These are phyloP conservation scores for Solanum microdontum DNA, from an alignment of 257 asterid genomes.

Conservation along the genomic window DNA sequence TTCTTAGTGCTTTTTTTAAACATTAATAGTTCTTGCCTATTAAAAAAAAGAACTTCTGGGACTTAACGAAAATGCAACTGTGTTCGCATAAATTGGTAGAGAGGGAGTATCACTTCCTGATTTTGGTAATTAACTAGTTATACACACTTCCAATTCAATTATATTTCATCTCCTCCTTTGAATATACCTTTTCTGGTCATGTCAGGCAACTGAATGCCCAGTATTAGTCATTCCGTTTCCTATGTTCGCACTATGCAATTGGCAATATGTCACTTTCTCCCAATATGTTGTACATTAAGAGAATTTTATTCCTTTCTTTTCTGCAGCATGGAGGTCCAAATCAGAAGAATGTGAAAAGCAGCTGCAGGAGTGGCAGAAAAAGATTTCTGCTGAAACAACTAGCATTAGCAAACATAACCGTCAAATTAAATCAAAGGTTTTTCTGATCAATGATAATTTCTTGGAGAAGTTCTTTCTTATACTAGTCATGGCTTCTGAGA, in stretches of 20 bases:
- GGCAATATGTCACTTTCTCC: not conserved
- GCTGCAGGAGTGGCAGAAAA: conserved; percentile 76
- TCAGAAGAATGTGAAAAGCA: conserved; percentile 79
- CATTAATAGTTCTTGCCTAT: not conserved
- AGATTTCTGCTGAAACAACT: conserved; percentile 82
- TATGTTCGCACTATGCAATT: not conserved
- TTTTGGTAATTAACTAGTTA: not conserved
- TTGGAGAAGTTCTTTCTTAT: not conserved
- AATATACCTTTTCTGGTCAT: not conserved
- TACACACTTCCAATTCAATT: not conserved
- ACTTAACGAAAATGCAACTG: not conserved
- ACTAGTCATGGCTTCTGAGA: not conserved
- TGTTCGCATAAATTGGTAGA: not conserved
- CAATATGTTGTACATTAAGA: not conserved
- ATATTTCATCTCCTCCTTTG: not conserved
- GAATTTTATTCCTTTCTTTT: conserved; percentile 5
- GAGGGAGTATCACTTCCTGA: not conserved
- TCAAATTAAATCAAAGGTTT: conserved; percentile 84
- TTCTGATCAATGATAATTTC: conserved; percentile 11
- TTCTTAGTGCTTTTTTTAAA: not conserved
- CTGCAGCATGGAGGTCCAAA: conserved; percentile 65
- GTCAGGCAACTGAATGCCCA: not conserved
- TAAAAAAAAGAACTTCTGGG: not conserved
- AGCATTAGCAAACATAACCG: conserved; percentile 81
- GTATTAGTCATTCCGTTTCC: not conserved